Evolutionary conservation across 768 basidiomycete genomes (phyloP).

Genomic region (Austroboletus festivus): DNA sequence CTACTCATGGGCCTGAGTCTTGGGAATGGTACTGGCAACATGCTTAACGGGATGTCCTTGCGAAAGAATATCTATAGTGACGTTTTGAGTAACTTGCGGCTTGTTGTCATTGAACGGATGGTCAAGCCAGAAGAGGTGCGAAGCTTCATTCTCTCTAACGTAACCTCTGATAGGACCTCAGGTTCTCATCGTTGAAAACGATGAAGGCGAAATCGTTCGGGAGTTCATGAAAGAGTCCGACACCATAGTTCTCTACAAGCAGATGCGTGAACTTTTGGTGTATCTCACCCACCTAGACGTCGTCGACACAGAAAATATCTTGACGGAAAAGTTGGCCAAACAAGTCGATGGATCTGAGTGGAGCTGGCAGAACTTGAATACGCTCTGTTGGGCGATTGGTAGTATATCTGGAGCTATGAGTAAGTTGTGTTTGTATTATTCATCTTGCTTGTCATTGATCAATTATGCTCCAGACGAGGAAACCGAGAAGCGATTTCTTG

Average conservation of each 20-base stretch:
- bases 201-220: conserved; percentile 98
- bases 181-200: conserved; percentile 98
- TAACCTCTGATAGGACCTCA: conserved; percentile 30
- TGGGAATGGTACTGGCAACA: conserved; percentile 56
- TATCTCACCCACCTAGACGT: conserved; percentile 98
- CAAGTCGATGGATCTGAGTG: conserved; percentile 98
- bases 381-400: conserved; percentile 99
- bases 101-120: conserved; percentile 98
- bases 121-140: conserved; percentile 97
- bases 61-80: conserved; percentile 96
- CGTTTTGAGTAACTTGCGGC: conserved; percentile 86
- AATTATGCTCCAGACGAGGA: conserved; percentile 75
- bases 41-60: conserved; percentile 75
- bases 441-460: not conserved
- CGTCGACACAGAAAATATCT: conserved; percentile 91
- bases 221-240: conserved; percentile 99
- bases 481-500: conserved; percentile 97
- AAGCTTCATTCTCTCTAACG: conserved; percentile 1
- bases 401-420: conserved; percentile 99
- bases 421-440: conserved; percentile 39
- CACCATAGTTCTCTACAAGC: conserved; percentile 98
- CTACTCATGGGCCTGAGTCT: conserved; percentile 87
- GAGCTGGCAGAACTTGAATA: conserved; percentile 99
- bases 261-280: conserved; percentile 95
- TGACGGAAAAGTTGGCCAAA: conserved; percentile 95